Conservation (phyloP, 1,284 basidiomycete genomes). For the Vanrija pseudolonga region DNA sequence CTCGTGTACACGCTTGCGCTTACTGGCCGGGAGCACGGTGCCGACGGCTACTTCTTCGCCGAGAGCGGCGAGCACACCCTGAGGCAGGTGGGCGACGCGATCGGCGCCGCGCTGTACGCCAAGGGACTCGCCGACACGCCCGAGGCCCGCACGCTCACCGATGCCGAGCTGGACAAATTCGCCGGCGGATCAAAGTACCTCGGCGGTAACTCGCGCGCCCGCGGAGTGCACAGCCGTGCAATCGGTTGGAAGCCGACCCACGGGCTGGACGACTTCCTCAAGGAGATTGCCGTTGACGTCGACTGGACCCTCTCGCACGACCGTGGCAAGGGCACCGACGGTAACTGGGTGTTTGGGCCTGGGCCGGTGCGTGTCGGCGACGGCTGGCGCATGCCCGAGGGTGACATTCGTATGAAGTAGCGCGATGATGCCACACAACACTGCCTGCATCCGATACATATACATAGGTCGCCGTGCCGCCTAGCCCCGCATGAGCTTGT, state of each 20-base stretch:
- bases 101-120: constrained; percentile 31
- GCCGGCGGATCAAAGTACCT: constrained; percentile 47
- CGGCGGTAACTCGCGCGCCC: constrained; percentile 58
- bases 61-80: constrained; percentile 46
- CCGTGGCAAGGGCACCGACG: constrained; percentile 5
- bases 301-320: constrained; percentile 6
- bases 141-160: constrained; percentile 32
- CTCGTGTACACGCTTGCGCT: constrained; percentile 28
- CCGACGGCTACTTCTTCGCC: constrained; percentile 45
- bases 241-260: constrained; percentile 53
- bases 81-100: constrained; percentile 31
- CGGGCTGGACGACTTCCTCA: constrained; percentile 24
- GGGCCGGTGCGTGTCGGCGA: constrained; percentile 4
- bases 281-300: constrained; percentile 15
- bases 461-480: too few species aligned
- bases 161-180: constrained; percentile 46
- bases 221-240: constrained; percentile 54
- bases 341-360: constrained; percentile 4
- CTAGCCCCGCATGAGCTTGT: too few species aligned
- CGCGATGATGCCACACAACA: too few species aligned
- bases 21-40: constrained; percentile 31
- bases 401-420: too few species aligned
- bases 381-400: not conserved
- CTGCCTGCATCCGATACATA: too few species aligned
- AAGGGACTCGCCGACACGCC: constrained; percentile 22